Base-by-base conservation (phyloP, 2,329 filamentous ascomycete species). In the Microascus cirrosus region DNA sequence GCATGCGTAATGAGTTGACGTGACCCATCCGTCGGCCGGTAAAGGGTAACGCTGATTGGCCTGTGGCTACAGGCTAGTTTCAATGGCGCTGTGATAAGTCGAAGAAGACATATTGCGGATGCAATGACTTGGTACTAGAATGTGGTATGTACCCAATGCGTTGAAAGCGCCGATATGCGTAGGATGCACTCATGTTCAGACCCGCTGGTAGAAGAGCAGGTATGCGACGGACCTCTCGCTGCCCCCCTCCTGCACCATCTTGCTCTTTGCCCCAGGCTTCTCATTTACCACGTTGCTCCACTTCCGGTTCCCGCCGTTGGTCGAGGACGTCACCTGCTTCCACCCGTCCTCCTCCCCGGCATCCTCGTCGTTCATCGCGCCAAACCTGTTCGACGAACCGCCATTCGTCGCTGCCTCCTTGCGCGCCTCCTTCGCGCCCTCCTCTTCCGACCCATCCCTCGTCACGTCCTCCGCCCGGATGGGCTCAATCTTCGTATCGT, bases 171-270 rank as follows among this genome's bases (percentile, higher is more conserved):
- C 28, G 28, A n/a, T 45, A 45, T 45, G 18, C 36, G 36, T 15
- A 45, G 15, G 39, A 45, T 15, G 15, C 28, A 32, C 42, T 42
- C 35, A 59, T 53, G 22, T 55, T 67, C 63, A 82, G 60, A 94
- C 82, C 66, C 84, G 84, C 75, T 96, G 87, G 71, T 99, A 99
- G 74, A 99, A 95, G 67, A 99, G 75, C 63, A 99, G 83, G 73
- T 99, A 99, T 3, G 94, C 94, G 59, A 96, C 93, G 78, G 95
- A 96, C 78, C 93, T 96, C 71, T 97, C 93, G 72, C 90, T 90
- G 68, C 89, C 81, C 63, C 74, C 82, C 65, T 85, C 84, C 70
- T 83, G 78, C 69, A 76, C 61, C 71, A 83, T 71, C 73, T 82
- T 78, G 66, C 77, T 63, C 75, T 82, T 79, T 72, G 75, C 73